phyloP scores from a whole-genome alignment of 2,329 filamentous ascomycete species.

The Cyphellophora attinorum region DNA sequence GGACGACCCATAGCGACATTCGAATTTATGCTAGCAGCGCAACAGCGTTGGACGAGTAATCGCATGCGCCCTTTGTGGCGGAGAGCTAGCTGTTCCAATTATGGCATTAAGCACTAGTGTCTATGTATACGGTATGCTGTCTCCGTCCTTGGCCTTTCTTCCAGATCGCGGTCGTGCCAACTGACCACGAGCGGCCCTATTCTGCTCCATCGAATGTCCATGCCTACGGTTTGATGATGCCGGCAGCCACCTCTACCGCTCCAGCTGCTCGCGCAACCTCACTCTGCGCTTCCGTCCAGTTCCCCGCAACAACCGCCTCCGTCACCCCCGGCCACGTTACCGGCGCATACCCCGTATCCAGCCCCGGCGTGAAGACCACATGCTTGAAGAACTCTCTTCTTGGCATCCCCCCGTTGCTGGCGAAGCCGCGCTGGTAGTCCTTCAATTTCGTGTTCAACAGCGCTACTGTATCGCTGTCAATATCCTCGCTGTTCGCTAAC shows the following conservation, averaged over 20 bases:
- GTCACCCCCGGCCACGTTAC: slow-evolving; percentile 19
- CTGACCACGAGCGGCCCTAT: too few species aligned
- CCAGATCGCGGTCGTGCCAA: too few species aligned
- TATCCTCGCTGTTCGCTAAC: slow-evolving; percentile 9
- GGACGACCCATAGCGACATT: too few species aligned
- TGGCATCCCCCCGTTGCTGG: slow-evolving; percentile 35
- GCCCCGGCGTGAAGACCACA: slow-evolving; percentile 36
- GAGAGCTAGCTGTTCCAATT: too few species aligned
- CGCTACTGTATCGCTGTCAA: slow-evolving; percentile 18
- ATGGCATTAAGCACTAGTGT: too few species aligned
- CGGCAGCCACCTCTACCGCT: slow-evolving; percentile 17
- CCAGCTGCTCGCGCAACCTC: slow-evolving; percentile 18
- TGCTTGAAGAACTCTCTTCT: slow-evolving; percentile 37
- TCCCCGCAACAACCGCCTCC: slow-evolving; percentile 16
- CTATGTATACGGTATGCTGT: too few species aligned
- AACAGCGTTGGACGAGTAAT: too few species aligned
- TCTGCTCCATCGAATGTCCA: background rate
- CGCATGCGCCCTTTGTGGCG: too few species aligned
- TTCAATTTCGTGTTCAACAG: slow-evolving; percentile 36
- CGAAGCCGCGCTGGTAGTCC: slow-evolving; percentile 37
- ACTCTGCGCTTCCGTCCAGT: slow-evolving; percentile 16
- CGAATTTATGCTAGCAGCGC: too few species aligned
- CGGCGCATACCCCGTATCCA: slow-evolving; percentile 25
- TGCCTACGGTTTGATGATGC: slow-evolving; percentile 10
- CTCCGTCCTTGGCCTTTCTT: too few species aligned